Conservation (phyloP, 139 green algal genomes). For the Micractinium sp. region DNA sequence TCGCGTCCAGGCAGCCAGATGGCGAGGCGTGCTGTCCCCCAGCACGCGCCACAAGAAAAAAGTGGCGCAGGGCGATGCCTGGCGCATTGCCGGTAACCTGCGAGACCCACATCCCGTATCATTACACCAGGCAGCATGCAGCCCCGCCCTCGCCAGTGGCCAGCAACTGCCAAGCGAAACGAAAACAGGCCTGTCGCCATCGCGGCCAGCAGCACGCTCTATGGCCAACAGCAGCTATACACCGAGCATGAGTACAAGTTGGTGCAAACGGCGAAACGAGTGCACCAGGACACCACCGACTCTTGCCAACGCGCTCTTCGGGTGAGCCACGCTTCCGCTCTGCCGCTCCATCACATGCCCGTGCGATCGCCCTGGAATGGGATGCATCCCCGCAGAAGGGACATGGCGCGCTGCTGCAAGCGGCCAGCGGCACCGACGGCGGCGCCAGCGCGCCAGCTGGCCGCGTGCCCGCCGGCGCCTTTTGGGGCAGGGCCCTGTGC, state of each 20-base stretch:
- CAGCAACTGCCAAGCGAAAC: neutral
- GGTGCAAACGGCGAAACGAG: neutral
- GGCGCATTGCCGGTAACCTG: no score
- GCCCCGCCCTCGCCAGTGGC: neutral
- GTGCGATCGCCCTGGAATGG: neutral
- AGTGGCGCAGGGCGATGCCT: no score
- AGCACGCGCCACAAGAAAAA: no score
- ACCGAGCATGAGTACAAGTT: neutral
- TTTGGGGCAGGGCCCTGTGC: no score
- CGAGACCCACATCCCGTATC: neutral
- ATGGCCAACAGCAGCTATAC: neutral
- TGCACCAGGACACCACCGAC: neutral
- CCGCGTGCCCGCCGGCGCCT: neutral
- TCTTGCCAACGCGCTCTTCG: slow-evolving; percentile 19
- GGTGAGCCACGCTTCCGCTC: neutral
- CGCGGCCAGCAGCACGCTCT: neutral
- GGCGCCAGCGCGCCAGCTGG: neutral
- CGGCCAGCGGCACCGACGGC: neutral
- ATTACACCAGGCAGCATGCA: neutral
- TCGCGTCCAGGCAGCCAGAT: no score
- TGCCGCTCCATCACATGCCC: neutral
- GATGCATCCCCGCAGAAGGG: neutral
- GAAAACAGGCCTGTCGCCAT: neutral
- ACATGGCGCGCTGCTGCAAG: neutral
- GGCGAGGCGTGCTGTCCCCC: no score